Evolutionary conservation across 2,329 filamentous ascomycete species (phyloP), one percentile per base, ranked within the genome.

Genomic region (Colletotrichum costaricense): DNA sequence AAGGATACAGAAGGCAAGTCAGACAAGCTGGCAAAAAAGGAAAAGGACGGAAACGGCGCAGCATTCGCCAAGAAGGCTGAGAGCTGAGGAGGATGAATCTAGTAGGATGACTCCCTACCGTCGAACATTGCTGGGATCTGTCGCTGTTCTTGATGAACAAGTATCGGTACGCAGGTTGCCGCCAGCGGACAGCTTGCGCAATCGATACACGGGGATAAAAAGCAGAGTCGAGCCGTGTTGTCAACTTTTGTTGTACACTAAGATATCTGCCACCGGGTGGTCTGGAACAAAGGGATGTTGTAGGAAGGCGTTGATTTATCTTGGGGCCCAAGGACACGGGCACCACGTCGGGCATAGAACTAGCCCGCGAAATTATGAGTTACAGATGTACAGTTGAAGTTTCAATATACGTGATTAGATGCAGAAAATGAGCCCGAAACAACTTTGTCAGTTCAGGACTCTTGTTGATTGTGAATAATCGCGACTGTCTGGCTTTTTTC

Each of bases 1-100:
- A 69, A 78, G 49, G 74, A 62, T 19, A 26, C 55, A 38, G 66
- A 59, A n/a, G 73, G 75, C 24, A 75, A 75, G 52, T 72, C 67
- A 22, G 75, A 68, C 62, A 77, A 80, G 8, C 22, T 22, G 14
- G 14, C 49, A 33, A 67, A 60, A 19, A 38, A 66, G 38, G 56
- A 57, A 55, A 54, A 46, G 30, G 52, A 63, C n/a, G 54, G 67
- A 14, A 54, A 35, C 5, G 54, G 26, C 26, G 56, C 35, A 30
- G 42, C 35, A n/a, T 64, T 72, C 28, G 55, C 55, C 14, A 72
- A 69, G 54, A 52, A 62, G 49, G 49, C 46, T 33, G 71, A 62
- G n/a, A 70, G 56, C 46, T 71, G 56, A 67, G 35, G 12, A 2
- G 16, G 42, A 11, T 5, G 24, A 58, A 11, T 33, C 26, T 24